Evolutionary conservation across 2,329 filamentous ascomycete species (phyloP).

Genomic region (Pezicula neosporulosa): DNA sequence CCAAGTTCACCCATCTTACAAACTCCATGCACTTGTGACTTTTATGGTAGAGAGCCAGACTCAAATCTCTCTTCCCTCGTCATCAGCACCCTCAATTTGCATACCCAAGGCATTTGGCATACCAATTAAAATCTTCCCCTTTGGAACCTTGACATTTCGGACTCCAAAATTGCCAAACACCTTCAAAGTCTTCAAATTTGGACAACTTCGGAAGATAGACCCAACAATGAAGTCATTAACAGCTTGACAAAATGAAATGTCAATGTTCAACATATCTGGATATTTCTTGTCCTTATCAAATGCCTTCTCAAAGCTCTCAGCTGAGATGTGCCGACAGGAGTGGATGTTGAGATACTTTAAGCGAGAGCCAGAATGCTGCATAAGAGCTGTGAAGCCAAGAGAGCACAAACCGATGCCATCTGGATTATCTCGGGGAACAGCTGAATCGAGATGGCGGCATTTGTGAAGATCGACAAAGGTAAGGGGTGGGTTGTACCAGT

Average conservation of each 20-base stretch:
- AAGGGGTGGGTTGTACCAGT: constrained; percentile 73
- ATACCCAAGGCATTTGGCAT: constrained; percentile 57
- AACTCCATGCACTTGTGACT: too few species aligned
- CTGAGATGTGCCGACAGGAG: constrained; percentile 77
- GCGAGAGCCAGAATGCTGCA: constrained; percentile 72
- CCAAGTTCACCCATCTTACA: too few species aligned
- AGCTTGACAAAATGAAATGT: constrained; percentile 72
- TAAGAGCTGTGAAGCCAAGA: constrained; percentile 73
- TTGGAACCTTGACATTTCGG: constrained; percentile 48
- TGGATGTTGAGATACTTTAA: constrained; percentile 73
- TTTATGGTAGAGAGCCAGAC: too few species aligned
- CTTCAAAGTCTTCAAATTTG: constrained; percentile 54
- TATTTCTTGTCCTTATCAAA: constrained; percentile 64
- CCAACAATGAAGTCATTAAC: constrained; percentile 64
- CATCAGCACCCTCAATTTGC: constrained; percentile 47
- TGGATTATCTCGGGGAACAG: constrained; percentile 61
- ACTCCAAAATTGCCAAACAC: constrained; percentile 66
- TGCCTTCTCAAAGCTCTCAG: constrained; percentile 67
- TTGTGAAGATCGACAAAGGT: constrained; percentile 70
- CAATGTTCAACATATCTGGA: constrained; percentile 65
- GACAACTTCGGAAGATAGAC: constrained; percentile 61
- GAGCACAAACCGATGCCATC: constrained; percentile 71
- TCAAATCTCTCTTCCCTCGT: too few species aligned
- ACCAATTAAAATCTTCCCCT: constrained; percentile 53
- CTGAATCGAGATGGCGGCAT: constrained; percentile 73